A percentile compares a stretch with the other conserved stretches of the same genome.
These are phyloP conservation scores for Nemania sp. DNA, from an alignment of 2,329 filamentous ascomycete genomes.

Conservation along the genomic window DNA sequence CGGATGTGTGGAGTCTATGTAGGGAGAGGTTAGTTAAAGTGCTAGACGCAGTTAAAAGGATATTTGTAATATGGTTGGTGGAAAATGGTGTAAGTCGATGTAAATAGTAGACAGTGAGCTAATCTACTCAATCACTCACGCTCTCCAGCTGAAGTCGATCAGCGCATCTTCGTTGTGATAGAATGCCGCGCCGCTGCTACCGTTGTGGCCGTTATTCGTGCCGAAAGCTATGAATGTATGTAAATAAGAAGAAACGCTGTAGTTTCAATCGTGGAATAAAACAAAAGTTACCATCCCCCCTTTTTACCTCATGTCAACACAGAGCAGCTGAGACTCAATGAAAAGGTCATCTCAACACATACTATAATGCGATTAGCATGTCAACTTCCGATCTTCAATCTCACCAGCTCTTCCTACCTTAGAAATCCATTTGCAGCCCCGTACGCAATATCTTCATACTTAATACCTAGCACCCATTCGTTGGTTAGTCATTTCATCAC, in stretches of 20 bases:
- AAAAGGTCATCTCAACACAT: not conserved
- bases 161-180: constrained; percentile 44
- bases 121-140: constrained; percentile 28
- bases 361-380: too few species aligned
- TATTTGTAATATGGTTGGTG: not conserved
- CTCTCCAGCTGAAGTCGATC: constrained; percentile 42
- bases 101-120: too few species aligned
- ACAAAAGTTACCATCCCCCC: too few species aligned
- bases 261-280: not conserved
- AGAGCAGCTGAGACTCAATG: not conserved
- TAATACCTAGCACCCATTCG: constrained; percentile 44
- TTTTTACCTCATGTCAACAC: too few species aligned
- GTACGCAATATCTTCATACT: constrained; percentile 50
- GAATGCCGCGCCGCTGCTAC: constrained; percentile 40
- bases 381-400: not conserved
- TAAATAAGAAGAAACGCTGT: not conserved
- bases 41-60: too few species aligned
- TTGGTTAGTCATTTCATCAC: too few species aligned
- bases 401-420: constrained; percentile 14
- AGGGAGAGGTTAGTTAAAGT: too few species aligned
- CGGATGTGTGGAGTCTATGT: constrained; percentile 52
- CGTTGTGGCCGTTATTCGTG: constrained; percentile 55
- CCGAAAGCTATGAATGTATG: constrained; percentile 40
- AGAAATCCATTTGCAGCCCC: constrained; percentile 48
- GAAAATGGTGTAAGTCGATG: not conserved